These are phyloP conservation scores for Salvia sclarea DNA, from an alignment of 305 asterid genomes.

Conservation along the genomic window DNA sequence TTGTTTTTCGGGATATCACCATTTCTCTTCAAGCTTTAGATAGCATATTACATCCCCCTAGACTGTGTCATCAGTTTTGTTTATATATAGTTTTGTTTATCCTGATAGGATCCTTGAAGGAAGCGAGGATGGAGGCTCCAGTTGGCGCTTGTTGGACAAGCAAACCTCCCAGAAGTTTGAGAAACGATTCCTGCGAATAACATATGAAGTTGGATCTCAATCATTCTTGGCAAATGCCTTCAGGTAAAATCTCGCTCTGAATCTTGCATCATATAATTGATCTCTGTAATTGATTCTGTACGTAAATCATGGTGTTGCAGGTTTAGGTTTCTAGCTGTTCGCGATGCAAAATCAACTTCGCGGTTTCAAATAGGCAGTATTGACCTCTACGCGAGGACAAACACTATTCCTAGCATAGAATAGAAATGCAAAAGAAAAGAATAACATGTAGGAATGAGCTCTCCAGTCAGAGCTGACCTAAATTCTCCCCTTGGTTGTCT, in stretches of 20 bases:
- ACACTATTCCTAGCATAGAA: constrained; percentile 23
- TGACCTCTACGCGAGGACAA: constrained; percentile 58
- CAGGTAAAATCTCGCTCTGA: constrained; percentile 52
- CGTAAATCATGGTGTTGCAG: constrained; percentile 44
- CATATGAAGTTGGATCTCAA: constrained; percentile 48
- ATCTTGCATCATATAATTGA: constrained; percentile 20
- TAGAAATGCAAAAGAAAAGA: background rate
- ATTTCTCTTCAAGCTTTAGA: background rate
- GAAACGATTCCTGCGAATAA: constrained; percentile 71
- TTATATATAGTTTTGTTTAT: too few species aligned
- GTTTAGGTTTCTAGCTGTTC: constrained; percentile 66
- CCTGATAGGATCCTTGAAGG: constrained; percentile 85
- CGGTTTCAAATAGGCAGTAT: constrained; percentile 93
- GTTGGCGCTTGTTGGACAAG: constrained; percentile 72
- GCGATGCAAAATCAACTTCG: constrained; percentile 63
- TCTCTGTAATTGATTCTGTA: constrained; percentile 5
- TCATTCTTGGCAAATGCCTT: constrained; percentile 73
- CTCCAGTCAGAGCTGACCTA: background rate
- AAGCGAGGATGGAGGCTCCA: constrained; percentile 79
- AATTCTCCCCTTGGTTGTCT: background rate
- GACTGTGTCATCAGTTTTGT: background rate
- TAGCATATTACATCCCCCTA: background rate
- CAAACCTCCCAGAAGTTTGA: constrained; percentile 67
- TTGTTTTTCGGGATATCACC: background rate
- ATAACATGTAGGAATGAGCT: background rate